Percentiles rank a stretch among this genome's conserved stretches.
phyloP scores from a whole-genome alignment of 495 filamentous ascomycete genomes.

The Tuber calosporum region DNA sequence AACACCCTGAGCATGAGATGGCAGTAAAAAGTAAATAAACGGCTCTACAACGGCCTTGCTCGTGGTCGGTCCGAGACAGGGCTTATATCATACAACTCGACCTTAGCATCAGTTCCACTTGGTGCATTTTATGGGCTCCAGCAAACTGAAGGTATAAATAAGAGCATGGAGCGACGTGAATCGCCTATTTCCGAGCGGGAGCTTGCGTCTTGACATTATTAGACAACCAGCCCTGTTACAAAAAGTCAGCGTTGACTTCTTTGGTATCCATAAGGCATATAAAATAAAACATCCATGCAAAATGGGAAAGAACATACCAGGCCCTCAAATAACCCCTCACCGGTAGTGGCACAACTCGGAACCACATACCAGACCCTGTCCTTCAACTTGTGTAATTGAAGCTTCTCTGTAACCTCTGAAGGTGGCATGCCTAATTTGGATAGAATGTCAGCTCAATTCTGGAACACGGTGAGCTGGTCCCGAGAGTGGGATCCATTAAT shows the following conservation, averaged over 20 bases:
- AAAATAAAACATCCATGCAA: conserved; percentile 1
- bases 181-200: conserved; percentile 45
- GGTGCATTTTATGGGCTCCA: neutral
- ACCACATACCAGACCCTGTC: conserved; percentile 95
- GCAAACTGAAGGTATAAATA: neutral
- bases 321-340: conserved; percentile 89
- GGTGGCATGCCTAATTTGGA: conserved; percentile 65
- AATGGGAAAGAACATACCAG: conserved; percentile 52
- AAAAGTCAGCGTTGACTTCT: conserved; percentile 13
- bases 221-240: conserved; percentile 69
- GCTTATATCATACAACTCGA: conserved; percentile 14
- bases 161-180: neutral
- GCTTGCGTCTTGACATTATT: conserved; percentile 81
- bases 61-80: conserved; percentile 39
- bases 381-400: conserved; percentile 76
- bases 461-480: neutral
- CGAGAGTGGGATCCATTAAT: neutral
- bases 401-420: conserved; percentile 73
- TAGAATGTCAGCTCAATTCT: conserved; percentile 20
- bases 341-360: conserved; percentile 88
- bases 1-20: conserved; percentile 26
- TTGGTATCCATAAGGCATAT: neutral
- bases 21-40: conserved; percentile 35
- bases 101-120: conserved; percentile 10
- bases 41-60: conserved; percentile 35